A percentile compares a stretch with the other conserved stretches of the same genome.
Conservation (phyloP, 1,139 yeast species). For the Hemisphaericaspora xylofermentans region DNA sequence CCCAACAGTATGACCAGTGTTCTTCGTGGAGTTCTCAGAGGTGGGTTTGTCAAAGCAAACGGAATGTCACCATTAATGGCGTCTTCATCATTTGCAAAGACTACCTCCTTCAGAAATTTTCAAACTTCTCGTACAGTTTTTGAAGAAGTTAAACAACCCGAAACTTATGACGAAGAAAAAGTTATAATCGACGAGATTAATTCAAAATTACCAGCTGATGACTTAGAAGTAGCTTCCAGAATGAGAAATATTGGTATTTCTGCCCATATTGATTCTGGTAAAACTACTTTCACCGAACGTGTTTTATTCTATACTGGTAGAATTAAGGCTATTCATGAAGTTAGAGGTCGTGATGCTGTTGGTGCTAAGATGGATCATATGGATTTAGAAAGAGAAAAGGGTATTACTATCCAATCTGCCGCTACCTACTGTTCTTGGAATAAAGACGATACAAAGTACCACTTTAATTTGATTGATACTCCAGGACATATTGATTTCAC, state of each 20-base stretch:
- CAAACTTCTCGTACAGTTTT: background rate
- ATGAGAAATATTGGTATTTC: constrained; percentile 96
- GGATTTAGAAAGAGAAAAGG: constrained; percentile 93
- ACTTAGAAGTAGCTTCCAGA: constrained; percentile 49
- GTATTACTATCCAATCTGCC: constrained; percentile 97
- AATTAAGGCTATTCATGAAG: constrained; percentile 97
- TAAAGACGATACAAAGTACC: constrained; percentile 66
- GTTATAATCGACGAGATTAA: constrained; percentile 62
- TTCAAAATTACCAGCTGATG: constrained; percentile 53
- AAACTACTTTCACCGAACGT: constrained; percentile 94
- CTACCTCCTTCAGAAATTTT: background rate
- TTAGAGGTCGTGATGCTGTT: constrained; percentile 94
- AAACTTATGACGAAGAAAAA: constrained; percentile 70
- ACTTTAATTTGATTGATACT: constrained; percentile 92
- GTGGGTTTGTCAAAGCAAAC: constrained; percentile 1
- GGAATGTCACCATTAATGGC: background rate
- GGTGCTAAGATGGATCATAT: constrained; percentile 97
- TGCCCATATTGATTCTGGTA: constrained; percentile 84
- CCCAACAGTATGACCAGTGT: constrained; percentile 13
- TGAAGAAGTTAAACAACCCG: constrained; percentile 13
- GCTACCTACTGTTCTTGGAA: constrained; percentile 98
- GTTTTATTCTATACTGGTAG: constrained; percentile 95
- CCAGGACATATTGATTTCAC: constrained; percentile 99
- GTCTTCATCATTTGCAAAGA: background rate
- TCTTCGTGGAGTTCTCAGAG: constrained; percentile 14